Evolutionary conservation across 148 eudicot species (phyloP).

Genomic region (Rhododendron mucronatum): DNA sequence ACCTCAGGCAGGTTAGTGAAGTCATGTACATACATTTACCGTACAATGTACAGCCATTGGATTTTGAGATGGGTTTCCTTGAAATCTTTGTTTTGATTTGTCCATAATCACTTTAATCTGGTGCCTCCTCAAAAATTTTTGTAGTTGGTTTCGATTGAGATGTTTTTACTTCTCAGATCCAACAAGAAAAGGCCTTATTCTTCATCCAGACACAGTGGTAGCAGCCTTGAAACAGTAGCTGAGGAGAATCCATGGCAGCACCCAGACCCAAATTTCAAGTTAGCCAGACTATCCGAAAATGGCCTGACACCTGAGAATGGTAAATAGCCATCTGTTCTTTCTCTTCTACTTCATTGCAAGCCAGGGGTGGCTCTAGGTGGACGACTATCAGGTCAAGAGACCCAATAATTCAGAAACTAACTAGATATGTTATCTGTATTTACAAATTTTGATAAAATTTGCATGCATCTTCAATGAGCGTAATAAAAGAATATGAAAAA

Average conservation of each 20-base stretch:
- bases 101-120: background rate
- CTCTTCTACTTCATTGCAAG: background rate
- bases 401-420: background rate
- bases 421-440: background rate
- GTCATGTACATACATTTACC: background rate
- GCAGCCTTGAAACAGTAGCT: slow-evolving; percentile 59
- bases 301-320: slow-evolving; percentile 58
- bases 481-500: background rate
- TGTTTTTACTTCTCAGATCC: slow-evolving; percentile 28
- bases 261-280: slow-evolving; percentile 43
- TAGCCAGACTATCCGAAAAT: slow-evolving; percentile 38
- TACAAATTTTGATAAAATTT: background rate
- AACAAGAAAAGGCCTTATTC: slow-evolving; percentile 66
- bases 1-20: slow-evolving; percentile 59
- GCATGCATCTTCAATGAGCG: background rate
- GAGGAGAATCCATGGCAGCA: slow-evolving; percentile 59
- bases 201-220: slow-evolving; percentile 41
- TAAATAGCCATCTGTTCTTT: slow-evolving; percentile 19
- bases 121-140: background rate
- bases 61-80: background rate
- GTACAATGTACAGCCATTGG: background rate
- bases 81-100: background rate
- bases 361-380: background rate
- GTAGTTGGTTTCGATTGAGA: slow-evolving; percentile 5
- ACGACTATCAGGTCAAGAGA: background rate